Percentiles rank a stretch among this genome's conserved stretches.
Evolutionary conservation across 805 yeast genomes (phyloP).

Genomic region (Ogataea minuta): DNA sequence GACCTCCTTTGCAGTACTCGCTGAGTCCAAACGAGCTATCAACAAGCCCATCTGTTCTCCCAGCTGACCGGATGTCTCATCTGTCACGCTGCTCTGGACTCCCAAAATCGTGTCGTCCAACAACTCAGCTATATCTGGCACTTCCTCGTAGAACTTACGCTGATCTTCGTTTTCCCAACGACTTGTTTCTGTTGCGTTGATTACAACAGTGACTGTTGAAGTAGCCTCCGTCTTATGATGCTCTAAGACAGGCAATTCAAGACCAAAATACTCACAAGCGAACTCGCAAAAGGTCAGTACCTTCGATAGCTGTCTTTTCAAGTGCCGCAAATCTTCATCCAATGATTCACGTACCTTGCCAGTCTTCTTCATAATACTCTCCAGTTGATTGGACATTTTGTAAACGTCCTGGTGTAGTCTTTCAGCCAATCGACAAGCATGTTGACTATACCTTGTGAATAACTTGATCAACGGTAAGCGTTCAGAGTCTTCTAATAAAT

Average conservation of each 20-base stretch:
- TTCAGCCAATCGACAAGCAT: slow-evolving; percentile 38
- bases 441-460: slow-evolving; percentile 43
- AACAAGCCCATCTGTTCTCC: slow-evolving; percentile 15
- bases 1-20: slow-evolving; percentile 45
- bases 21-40: slow-evolving; percentile 31
- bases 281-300: slow-evolving; percentile 42
- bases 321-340: slow-evolving; percentile 25
- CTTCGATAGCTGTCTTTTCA: slow-evolving; percentile 37
- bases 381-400: slow-evolving; percentile 39
- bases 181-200: slow-evolving; percentile 10
- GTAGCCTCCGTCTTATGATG: slow-evolving; percentile 24
- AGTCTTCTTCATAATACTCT: slow-evolving; percentile 59
- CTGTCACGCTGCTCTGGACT: background rate
- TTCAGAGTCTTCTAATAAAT: slow-evolving; percentile 30
- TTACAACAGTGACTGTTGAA: slow-evolving; percentile 30
- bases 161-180: slow-evolving; percentile 69
- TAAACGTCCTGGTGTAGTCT: slow-evolving; percentile 37
- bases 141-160: slow-evolving; percentile 58
- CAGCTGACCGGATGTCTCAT: slow-evolving; percentile 11
- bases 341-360: slow-evolving; percentile 52
- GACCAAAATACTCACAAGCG: slow-evolving; percentile 41
- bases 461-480: slow-evolving; percentile 35
- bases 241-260: slow-evolving; percentile 26
- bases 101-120: slow-evolving; percentile 30
- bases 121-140: slow-evolving; percentile 43